Percentiles rank a stretch among this genome's conserved stretches.
These are phyloP conservation scores for Blepharisma japonicum DNA, from an alignment of 73 alveolate species.

Conservation along the genomic window DNA sequence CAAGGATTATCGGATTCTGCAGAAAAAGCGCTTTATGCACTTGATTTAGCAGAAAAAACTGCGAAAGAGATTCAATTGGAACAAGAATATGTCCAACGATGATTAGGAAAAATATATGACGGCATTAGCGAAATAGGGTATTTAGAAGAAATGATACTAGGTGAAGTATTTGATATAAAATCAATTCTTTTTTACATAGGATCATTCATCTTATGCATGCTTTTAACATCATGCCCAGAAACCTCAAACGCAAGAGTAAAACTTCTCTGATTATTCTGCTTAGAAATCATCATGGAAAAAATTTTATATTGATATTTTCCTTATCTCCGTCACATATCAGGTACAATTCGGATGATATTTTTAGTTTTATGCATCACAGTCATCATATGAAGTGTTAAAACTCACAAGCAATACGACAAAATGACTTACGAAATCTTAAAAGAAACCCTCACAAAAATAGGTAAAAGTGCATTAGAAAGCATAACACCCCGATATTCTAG, in stretches of 20 bases:
- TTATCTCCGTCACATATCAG: background rate
- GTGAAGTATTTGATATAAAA: constrained; percentile 1
- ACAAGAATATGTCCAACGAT: constrained; percentile 3
- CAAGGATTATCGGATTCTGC: background rate
- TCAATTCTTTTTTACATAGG: background rate
- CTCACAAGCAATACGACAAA: background rate
- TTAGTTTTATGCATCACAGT: background rate
- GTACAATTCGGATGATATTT: background rate
- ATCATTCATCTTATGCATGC: background rate
- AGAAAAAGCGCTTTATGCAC: background rate
- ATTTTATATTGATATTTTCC: background rate
- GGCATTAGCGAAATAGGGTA: background rate
- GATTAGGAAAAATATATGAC: background rate
- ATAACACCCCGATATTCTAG: constrained; percentile 2
- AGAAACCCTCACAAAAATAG: background rate
- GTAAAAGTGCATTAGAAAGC: background rate
- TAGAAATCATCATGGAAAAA: background rate
- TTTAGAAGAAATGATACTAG: background rate
- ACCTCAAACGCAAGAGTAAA: background rate
- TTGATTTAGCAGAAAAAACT: background rate
- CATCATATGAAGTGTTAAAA: background rate
- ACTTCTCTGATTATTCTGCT: background rate
- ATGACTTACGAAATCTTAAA: constrained; percentile 1
- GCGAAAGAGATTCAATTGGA: background rate
- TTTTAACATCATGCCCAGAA: constrained; percentile 22